Percentiles rank a stretch among this genome's conserved stretches.
phyloP scores from a whole-genome alignment of 495 filamentous ascomycete species.

The Astrocystis sublimbata region DNA sequence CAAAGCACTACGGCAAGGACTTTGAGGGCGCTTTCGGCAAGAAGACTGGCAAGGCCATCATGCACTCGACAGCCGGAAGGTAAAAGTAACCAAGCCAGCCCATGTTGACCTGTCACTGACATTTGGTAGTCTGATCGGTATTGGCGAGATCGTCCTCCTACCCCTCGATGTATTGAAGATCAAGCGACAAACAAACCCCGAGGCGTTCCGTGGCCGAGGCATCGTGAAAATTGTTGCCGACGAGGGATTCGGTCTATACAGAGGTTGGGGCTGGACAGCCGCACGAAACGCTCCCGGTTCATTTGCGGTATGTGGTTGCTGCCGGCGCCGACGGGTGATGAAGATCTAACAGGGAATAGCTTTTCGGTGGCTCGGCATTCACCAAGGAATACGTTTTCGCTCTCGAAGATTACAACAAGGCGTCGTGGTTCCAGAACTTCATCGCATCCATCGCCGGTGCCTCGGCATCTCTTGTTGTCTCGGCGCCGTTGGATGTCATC shows the following conservation, averaged over 20 bases:
- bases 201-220: constrained; percentile 93
- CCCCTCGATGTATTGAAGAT: constrained; percentile 98
- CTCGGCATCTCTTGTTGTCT: constrained; percentile 87
- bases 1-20: constrained; percentile 71
- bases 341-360: constrained; percentile 48
- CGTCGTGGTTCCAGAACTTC: constrained; percentile 96
- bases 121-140: constrained; percentile 75
- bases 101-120: constrained; percentile 19
- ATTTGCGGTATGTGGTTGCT: constrained; percentile 72
- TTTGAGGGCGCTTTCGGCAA: constrained; percentile 93
- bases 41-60: constrained; percentile 95
- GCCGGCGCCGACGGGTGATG: background rate
- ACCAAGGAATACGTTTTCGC: constrained; percentile 93
- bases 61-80: constrained; percentile 96
- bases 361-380: constrained; percentile 97
- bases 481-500: constrained; percentile 95
- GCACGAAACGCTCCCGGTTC: constrained; percentile 95
- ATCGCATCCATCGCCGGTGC: constrained; percentile 93
- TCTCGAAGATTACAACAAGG: constrained; percentile 89
- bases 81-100: constrained; percentile 35
- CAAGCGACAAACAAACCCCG: constrained; percentile 98
- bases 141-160: constrained; percentile 93
- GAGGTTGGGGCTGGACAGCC: constrained; percentile 96
- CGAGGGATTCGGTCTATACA: constrained; percentile 94
- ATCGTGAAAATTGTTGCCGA: constrained; percentile 86